Evolutionary conservation across 495 filamentous ascomycete species (phyloP), one percentile per base, ranked within the genome.

Genomic region (Penicillium pancosmium): DNA sequence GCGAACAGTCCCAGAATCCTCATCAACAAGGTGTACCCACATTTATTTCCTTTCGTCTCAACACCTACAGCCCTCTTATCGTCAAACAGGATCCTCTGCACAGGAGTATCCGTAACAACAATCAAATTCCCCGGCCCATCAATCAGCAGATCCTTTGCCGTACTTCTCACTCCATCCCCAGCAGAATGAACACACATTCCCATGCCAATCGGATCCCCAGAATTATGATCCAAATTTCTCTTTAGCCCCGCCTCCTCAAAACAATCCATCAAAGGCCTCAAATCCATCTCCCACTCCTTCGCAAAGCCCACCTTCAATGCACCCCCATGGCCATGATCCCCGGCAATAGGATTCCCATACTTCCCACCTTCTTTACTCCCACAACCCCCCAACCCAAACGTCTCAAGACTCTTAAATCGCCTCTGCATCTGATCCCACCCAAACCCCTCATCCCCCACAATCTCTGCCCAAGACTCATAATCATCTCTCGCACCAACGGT

Each of bases 121-220:
- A 76, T 80, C 40, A 89, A 67, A 57, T 88, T 88, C 1, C 69
- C 55, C 0, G 80, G 78, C 2, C 64, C 60, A 31, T 65, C 52
- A 2, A 51, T 16, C 15, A 88, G 60, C 40, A 87, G 66, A 58
- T 86, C 83, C 5, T 62, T 63, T 2, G 83, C 78, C 5, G 84
- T 87, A 0, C 76, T 77, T 31, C 85, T 76, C 2, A 71, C 44
- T 1, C 84, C 85, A 16, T 79, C 53, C 31, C 72, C 62, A 23
- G 79, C 65, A 15, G 79, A 84, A 49, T 76, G 80, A 61, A 81
- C 77, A 11, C 67, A 68, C 19, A 83, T 55, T 0, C 72, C 71
- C 63, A 88, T 76, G 9, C 86, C 86, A 35, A 88, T 68, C 0
- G 84, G 85, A 61, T 88, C 77, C 0, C 86, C 86, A 2, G 77